Conservation (phyloP, 352 stramenopile genomes). For the Aphanomyces stellatus region DNA sequence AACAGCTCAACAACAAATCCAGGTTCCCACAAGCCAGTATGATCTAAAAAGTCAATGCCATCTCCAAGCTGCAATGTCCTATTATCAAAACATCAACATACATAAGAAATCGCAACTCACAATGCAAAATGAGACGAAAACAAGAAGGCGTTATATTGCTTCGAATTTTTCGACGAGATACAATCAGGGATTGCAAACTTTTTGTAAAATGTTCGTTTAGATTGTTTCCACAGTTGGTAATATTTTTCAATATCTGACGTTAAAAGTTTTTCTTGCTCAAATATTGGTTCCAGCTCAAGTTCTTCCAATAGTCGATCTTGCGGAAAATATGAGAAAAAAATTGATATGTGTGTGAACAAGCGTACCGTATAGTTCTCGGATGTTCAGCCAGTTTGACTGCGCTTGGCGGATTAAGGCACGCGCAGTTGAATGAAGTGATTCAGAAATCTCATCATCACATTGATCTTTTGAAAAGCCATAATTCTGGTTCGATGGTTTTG, state of each 20-base stretch:
- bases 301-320: background rate
- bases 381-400: slow-evolving; percentile 54
- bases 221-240: background rate
- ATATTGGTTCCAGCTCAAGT: background rate
- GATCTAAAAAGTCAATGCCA: slow-evolving; percentile 68
- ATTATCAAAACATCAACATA: background rate
- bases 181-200: background rate
- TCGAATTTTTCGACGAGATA: background rate
- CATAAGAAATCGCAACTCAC: background rate
- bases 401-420: slow-evolving; percentile 49
- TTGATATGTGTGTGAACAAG: background rate
- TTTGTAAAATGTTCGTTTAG: background rate
- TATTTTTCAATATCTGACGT: background rate
- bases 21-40: slow-evolving; percentile 73
- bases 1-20: slow-evolving; percentile 59
- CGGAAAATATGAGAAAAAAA: no score
- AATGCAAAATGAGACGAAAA: slow-evolving; percentile 2
- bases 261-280: background rate
- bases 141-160: no score
- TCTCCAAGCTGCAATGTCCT: slow-evolving; percentile 46
- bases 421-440: slow-evolving; percentile 38
- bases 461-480: no score
- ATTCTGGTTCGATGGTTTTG: no score
- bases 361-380: background rate
- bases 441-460: slow-evolving; percentile 70